Conservation (phyloP, 805 yeast species). For the Myxozyma neglecta region DNA sequence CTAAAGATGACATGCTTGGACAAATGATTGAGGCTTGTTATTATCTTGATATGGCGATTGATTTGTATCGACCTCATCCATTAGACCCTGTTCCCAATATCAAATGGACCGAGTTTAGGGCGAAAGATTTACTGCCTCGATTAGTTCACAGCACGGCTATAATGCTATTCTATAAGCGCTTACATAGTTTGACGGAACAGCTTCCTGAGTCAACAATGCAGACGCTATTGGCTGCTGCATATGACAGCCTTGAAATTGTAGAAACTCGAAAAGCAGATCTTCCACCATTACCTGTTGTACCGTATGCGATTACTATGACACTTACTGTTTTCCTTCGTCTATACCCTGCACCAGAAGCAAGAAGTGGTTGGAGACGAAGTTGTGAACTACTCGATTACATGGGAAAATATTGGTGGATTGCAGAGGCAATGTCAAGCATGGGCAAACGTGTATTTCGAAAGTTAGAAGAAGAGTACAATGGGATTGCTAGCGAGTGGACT, state of each 20-base stretch:
- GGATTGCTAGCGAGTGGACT: slow-evolving; percentile 10
- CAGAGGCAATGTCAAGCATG: slow-evolving; percentile 30
- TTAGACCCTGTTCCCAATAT: slow-evolving; percentile 8
- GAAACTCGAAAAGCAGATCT: slow-evolving; percentile 4
- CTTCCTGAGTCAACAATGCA: slow-evolving; percentile 23
- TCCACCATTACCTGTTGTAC: slow-evolving; percentile 40
- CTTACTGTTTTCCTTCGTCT: slow-evolving; percentile 41
- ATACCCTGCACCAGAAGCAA: slow-evolving; percentile 33
- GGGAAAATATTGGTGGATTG: slow-evolving; percentile 30
- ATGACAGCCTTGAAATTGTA: slow-evolving; percentile 17
- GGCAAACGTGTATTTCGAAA: slow-evolving; percentile 24
- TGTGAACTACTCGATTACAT: slow-evolving; percentile 19
- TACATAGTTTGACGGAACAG: slow-evolving; percentile 19
- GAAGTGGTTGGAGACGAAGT: slow-evolving; percentile 23
- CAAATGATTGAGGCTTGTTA: slow-evolving; percentile 35
- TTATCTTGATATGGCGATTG: slow-evolving; percentile 43
- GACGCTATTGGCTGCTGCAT: slow-evolving; percentile 18
- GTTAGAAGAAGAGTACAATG: slow-evolving; percentile 24
- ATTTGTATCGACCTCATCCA: slow-evolving; percentile 42
- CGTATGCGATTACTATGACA: slow-evolving; percentile 40
- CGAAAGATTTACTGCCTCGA: slow-evolving; percentile 21
- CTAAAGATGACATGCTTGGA: slow-evolving; percentile 36
- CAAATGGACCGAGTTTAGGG: slow-evolving; percentile 6
- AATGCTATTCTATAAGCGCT: slow-evolving; percentile 40
- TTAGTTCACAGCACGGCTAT: slow-evolving; percentile 36